Evolutionary conservation across 768 basidiomycete species (phyloP).

Genomic region (Boletus subcaerulescens): DNA sequence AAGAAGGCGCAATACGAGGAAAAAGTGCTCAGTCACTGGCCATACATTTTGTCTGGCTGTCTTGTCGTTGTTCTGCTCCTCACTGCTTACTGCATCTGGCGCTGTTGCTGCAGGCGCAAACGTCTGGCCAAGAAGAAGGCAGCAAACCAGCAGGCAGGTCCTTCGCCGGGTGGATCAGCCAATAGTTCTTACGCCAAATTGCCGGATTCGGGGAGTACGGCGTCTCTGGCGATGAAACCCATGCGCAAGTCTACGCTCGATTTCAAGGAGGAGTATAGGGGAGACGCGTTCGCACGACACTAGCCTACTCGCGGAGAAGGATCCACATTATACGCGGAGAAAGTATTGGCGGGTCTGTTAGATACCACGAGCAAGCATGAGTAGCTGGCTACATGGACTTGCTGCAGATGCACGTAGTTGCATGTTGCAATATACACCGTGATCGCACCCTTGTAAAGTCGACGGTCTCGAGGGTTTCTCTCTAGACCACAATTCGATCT

Average conservation of each 20-base stretch:
- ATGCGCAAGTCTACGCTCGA: constrained; percentile 20
- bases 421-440: constrained; percentile 1
- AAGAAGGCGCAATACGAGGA: constrained; percentile 67
- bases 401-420: constrained; percentile 11
- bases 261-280: constrained; percentile 14
- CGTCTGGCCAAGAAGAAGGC: constrained; percentile 28
- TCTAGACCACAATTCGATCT: neutral
- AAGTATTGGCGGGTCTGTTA: constrained; percentile 3
- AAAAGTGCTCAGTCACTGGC: constrained; percentile 67
- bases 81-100: constrained; percentile 52
- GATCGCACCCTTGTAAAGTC: constrained; percentile 1
- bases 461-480: neutral
- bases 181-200: constrained; percentile 24
- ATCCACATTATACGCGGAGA: neutral
- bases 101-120: constrained; percentile 51
- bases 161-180: neutral
- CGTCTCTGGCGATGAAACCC: constrained; percentile 31
- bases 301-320: neutral
- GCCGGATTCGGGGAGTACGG: constrained; percentile 27
- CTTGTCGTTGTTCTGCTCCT: constrained; percentile 47
- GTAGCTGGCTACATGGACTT: constrained; percentile 35
- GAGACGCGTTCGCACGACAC: constrained; percentile 16
- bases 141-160: constrained; percentile 16
- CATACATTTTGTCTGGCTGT: constrained; percentile 64
- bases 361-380: constrained; percentile 17